Evolutionary conservation across 306 rosid species (phyloP).

Genomic region (Gastrolobium bilobum): DNA sequence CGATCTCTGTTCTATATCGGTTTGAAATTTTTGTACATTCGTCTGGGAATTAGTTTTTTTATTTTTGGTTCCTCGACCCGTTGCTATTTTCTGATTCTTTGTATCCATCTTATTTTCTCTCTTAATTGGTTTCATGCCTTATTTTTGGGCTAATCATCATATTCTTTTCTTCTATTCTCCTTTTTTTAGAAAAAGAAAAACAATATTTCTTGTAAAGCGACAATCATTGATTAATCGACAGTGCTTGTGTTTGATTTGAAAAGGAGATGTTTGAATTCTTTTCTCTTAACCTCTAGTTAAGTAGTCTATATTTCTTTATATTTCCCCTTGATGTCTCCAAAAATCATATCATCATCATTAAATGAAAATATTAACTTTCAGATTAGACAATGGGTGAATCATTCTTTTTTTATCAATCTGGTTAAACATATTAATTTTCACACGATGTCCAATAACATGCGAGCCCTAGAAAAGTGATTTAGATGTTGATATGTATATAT

Average conservation of each 20-base stretch:
- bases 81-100: conserved; percentile 59
- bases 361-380: background rate
- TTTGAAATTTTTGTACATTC: conserved; percentile 82
- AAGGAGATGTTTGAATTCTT: conserved; percentile 40
- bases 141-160: conserved; percentile 73
- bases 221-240: conserved; percentile 72
- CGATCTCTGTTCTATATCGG: conserved; percentile 78
- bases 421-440: background rate
- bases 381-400: background rate
- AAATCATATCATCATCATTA: background rate
- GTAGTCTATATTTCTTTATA: background rate
- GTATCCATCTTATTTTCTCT: conserved; percentile 51
- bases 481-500: background rate
- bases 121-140: conserved; percentile 73
- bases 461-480: background rate
- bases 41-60: conserved; percentile 80
- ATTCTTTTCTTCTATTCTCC: conserved; percentile 67
- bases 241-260: conserved; percentile 76
- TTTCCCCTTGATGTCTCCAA: background rate
- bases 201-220: conserved; percentile 84
- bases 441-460: background rate
- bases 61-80: conserved; percentile 84
- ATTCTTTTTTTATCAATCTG: background rate
- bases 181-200: conserved; percentile 40
- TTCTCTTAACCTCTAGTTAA: background rate